A percentile compares a stretch with the other conserved stretches of the same genome.
Evolutionary conservation across 2,329 filamentous ascomycete species (phyloP).

Genomic region (Orbilia ellipsospora): DNA sequence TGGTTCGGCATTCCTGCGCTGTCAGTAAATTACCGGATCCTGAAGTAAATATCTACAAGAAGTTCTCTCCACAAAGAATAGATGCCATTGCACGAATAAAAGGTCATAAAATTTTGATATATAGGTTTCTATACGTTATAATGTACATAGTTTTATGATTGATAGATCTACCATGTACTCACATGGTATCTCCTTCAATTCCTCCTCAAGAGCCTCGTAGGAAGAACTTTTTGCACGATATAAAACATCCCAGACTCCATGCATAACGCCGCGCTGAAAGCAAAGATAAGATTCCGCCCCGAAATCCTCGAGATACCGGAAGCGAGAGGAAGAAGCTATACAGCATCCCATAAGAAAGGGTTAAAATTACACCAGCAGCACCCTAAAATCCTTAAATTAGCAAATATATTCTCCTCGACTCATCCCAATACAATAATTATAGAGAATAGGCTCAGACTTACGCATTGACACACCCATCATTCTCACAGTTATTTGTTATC

Average conservation of each 20-base stretch:
- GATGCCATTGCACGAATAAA: too few relatives aligned
- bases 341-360: background rate
- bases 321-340: background rate
- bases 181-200: too few relatives aligned
- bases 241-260: constrained; percentile 42
- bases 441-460: constrained; percentile 59
- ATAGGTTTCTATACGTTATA: too few relatives aligned
- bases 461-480: constrained; percentile 73
- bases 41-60: too few relatives aligned
- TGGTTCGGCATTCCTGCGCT: too few relatives aligned
- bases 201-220: too few relatives aligned
- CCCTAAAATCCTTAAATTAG: constrained; percentile 24
- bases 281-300: background rate
- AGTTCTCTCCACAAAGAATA: too few relatives aligned
- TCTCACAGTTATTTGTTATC: constrained; percentile 71
- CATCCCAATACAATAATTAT: background rate
- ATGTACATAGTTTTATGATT: too few relatives aligned
- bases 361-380: constrained; percentile 44
- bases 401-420: background rate
- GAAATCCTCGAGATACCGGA: background rate
- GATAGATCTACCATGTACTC: too few relatives aligned
- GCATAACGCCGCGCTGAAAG: constrained; percentile 32
- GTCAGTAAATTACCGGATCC: too few relatives aligned
- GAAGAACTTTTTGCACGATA: constrained; percentile 2
- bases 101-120: too few relatives aligned